Percentiles rank a stretch among this genome's conserved stretches.
phyloP scores from a whole-genome alignment of 208 protist genomes.

The Leishmania mexicana region DNA sequence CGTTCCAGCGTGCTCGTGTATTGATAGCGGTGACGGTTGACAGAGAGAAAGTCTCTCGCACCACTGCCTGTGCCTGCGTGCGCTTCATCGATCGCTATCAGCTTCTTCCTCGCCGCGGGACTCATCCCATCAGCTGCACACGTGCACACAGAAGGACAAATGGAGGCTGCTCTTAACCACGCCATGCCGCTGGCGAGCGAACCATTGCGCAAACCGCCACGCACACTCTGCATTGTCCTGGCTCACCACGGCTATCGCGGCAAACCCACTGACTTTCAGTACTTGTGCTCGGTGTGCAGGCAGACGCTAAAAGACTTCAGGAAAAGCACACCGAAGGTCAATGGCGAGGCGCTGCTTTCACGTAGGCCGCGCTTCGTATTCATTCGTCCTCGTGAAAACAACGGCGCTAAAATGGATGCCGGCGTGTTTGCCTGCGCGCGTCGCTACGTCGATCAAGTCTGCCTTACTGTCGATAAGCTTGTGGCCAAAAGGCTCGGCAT shows the following conservation, averaged over 20 bases:
- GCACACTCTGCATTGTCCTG: constrained; percentile 44
- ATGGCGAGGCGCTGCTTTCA: too few relatives aligned
- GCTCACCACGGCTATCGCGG: constrained; percentile 74
- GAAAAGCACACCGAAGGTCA: too few relatives aligned
- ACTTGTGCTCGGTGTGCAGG: constrained; percentile 12
- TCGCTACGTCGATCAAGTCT: constrained; percentile 33
- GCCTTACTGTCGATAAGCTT: background rate
- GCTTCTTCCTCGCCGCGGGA: background rate
- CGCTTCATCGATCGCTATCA: background rate
- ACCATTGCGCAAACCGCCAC: too few relatives aligned
- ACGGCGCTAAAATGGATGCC: constrained; percentile 34
- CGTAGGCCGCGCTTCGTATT: constrained; percentile 26
- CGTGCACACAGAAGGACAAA: background rate
- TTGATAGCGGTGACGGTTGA: background rate
- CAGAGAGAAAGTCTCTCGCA: background rate
- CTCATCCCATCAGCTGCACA: background rate
- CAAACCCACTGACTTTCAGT: constrained; percentile 41
- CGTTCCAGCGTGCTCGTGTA: background rate
- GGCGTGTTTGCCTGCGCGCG: constrained; percentile 43
- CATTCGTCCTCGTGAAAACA: constrained; percentile 31
- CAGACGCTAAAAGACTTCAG: background rate
- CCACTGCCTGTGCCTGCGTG: background rate
- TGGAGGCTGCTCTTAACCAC: background rate
- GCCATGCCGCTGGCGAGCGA: background rate
- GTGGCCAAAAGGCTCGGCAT: background rate